Evolutionary conservation across 2,329 filamentous ascomycete genomes (phyloP), one percentile per base, ranked within the genome.

Genomic region (Zymoseptoria crescenta): DNA sequence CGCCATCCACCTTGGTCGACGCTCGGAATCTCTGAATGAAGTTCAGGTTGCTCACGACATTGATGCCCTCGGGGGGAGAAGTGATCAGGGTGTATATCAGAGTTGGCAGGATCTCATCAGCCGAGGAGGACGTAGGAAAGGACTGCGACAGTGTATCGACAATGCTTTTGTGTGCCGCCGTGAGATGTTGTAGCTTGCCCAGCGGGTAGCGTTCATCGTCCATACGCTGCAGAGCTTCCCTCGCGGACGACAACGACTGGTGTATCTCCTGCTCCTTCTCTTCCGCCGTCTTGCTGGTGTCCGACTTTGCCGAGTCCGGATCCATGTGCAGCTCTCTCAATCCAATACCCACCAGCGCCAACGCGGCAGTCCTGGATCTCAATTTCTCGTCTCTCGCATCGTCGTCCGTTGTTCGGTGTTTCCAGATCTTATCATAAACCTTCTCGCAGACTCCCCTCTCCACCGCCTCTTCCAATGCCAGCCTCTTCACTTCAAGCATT

Each of bases 1-100:
- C 94, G 16, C 94, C 94, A 59, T 95, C 91, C 45, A 97, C 83
- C 69, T 93, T 96, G 64, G 80, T 86, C 56, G 89, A 84, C 72
- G 90, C 89, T 58, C 94, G 85, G 72, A 99, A 99, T 62, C 88
- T 81, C 71, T 97, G 92, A 65, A 97, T 91, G 72, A 97, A 99
- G 67, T 88, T 85, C n/a, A 95, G 79, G 72, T 99, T 95, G 77
- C 93, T 97, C 69, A 96, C 91, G 57, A 92, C 87, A 72, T 92
- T 89, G 53, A 97, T 86, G 35, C 87, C 84, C 73, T 94, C 89
- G 0, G 92, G 88, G 0, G 91, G 87, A 51, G 92, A 87, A 2
- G 91, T 96, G 71, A 99, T 95, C 61, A 99, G 82, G 0, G 91
- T 90, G 76, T 96, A 99, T 62, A 99, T 99, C 63, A 99, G 81